Evolutionary conservation across 2,329 filamentous ascomycete species (phyloP).

Genomic region (Elsinoe batatas): DNA sequence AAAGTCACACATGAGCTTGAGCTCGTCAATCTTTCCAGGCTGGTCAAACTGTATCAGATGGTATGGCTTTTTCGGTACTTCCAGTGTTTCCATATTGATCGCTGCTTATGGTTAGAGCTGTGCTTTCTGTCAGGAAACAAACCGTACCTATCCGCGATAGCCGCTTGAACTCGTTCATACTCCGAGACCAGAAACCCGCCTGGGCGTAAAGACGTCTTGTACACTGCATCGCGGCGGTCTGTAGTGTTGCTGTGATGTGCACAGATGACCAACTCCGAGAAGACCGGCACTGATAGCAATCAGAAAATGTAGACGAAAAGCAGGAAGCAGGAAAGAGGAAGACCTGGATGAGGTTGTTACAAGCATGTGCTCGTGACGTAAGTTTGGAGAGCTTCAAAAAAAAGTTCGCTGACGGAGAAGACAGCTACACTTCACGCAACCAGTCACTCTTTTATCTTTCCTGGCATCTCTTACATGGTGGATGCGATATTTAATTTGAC

Average conservation of each 20-base stretch:
- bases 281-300: no score
- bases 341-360: no score
- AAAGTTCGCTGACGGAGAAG: constrained; percentile 7
- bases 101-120: constrained; percentile 36
- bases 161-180: constrained; percentile 49
- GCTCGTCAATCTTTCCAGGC: constrained; percentile 33
- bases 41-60: constrained; percentile 55
- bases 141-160: constrained; percentile 44
- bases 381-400: constrained; percentile 5
- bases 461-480: background rate
- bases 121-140: constrained; percentile 18
- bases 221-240: constrained; percentile 25
- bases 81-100: constrained; percentile 59
- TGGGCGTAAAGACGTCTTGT: constrained; percentile 26
- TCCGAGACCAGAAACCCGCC: constrained; percentile 48
- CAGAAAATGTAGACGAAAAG: no score
- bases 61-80: constrained; percentile 53
- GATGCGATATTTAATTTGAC: background rate
- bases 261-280: no score
- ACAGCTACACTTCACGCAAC: background rate
- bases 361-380: background rate
- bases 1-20: constrained; percentile 64
- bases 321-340: no score
- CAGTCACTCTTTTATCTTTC: background rate
- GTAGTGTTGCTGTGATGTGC: background rate